These are phyloP conservation scores for Neurospora sp. DNA, from an alignment of 495 filamentous ascomycete genomes.

Conservation along the genomic window DNA sequence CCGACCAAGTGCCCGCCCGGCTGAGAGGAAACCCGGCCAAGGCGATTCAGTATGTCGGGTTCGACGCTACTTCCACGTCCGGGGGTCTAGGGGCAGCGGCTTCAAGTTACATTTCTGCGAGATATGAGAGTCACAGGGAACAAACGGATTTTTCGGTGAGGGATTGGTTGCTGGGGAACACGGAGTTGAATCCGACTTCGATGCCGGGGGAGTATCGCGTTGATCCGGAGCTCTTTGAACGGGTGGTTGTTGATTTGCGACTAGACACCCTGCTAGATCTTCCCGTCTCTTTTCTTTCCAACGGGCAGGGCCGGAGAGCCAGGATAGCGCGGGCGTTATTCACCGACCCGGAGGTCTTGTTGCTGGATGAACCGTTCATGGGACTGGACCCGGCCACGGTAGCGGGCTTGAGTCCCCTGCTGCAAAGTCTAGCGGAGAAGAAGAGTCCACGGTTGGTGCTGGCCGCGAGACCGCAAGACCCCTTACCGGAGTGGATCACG, in stretches of 20 bases:
- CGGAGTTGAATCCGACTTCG: constrained; percentile 51
- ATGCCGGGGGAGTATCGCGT: constrained; percentile 36
- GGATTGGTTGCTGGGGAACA: constrained; percentile 71
- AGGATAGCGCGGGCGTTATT: constrained; percentile 80
- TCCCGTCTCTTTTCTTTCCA: constrained; percentile 80
- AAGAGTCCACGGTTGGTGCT: constrained; percentile 62
- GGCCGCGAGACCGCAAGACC: constrained; percentile 73
- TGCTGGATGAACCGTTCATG: constrained; percentile 96
- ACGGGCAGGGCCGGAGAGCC: constrained; percentile 81
- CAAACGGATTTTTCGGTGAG: constrained; percentile 75
- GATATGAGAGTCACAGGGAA: constrained; percentile 86
- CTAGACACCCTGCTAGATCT: constrained; percentile 57
- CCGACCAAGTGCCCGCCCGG: constrained; percentile 44
- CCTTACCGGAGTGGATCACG: constrained; percentile 81
- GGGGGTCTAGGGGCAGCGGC: constrained; percentile 24
- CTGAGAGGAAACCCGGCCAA: constrained; percentile 42
- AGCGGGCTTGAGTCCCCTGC: constrained; percentile 54
- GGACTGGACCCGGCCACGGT: constrained; percentile 80
- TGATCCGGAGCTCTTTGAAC: constrained; percentile 38
- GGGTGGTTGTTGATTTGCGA: constrained; percentile 56
- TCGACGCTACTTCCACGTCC: constrained; percentile 48
- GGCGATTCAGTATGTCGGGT: constrained; percentile 79
- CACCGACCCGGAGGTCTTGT: constrained; percentile 63
- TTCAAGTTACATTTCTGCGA: constrained; percentile 75
- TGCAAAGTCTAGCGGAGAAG: constrained; percentile 53